Percentiles rank a stretch among this genome's conserved stretches.
These are phyloP conservation scores for Schwanniomyces vanrijiae DNA, from an alignment of 805 yeast species.

Conservation along the genomic window DNA sequence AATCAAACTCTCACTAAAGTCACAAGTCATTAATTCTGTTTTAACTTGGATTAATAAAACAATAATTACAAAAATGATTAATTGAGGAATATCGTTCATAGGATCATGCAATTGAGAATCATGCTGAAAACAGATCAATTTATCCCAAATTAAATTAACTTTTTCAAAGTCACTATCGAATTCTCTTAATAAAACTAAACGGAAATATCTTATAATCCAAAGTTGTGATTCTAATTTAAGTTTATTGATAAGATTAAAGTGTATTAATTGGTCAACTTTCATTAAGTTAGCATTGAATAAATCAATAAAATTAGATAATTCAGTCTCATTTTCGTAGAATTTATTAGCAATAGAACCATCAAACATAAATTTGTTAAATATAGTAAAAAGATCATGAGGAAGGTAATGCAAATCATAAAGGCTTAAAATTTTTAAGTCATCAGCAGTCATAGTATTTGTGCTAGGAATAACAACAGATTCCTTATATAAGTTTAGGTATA, in stretches of 20 bases:
- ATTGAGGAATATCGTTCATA: slow-evolving; percentile 24
- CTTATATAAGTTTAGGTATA: slow-evolving; percentile 38
- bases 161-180: slow-evolving; percentile 38
- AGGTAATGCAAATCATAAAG: slow-evolving; percentile 40
- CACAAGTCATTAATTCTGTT: slow-evolving; percentile 43
- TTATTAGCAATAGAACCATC: slow-evolving; percentile 38
- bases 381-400: slow-evolving; percentile 43
- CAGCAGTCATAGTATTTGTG: slow-evolving; percentile 21
- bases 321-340: slow-evolving; percentile 40
- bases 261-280: slow-evolving; percentile 49
- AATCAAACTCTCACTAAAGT: slow-evolving; percentile 52
- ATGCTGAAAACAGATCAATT: slow-evolving; percentile 31
- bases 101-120: slow-evolving; percentile 3
- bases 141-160: slow-evolving; percentile 49
- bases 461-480: slow-evolving; percentile 34
- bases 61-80: slow-evolving; percentile 43
- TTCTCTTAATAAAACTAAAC: slow-evolving; percentile 49
- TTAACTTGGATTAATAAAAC: slow-evolving; percentile 46
- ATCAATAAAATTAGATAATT: slow-evolving; percentile 47
- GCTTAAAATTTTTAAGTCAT: slow-evolving; percentile 35
- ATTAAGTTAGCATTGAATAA: slow-evolving; percentile 47
- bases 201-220: slow-evolving; percentile 54
- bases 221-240: slow-evolving; percentile 49
- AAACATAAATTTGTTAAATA: slow-evolving; percentile 43
- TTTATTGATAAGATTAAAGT: slow-evolving; percentile 43